Percentiles rank a stretch among this genome's conserved stretches.
These are phyloP conservation scores for Metarhizium album DNA, from an alignment of 2,329 filamentous ascomycete species.

Conservation along the genomic window DNA sequence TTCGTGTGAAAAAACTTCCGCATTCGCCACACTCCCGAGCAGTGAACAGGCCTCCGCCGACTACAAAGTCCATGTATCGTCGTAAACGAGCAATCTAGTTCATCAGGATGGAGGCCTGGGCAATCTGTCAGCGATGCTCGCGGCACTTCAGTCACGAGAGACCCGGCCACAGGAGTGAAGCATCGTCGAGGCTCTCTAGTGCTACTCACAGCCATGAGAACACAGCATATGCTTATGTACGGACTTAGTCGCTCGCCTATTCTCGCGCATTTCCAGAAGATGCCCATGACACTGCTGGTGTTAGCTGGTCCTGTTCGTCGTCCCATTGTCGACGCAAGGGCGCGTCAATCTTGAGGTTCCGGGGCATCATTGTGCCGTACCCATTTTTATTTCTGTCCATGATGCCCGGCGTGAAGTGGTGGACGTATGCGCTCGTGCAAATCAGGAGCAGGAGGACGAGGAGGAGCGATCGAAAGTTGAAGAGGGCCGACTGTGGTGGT, in stretches of 20 bases:
- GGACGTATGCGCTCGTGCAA: constrained; percentile 89
- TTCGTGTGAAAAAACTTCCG: not conserved
- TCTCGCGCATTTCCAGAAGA: constrained; percentile 93
- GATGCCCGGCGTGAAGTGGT: constrained; percentile 78
- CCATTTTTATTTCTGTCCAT: constrained; percentile 91
- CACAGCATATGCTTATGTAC: constrained; percentile 88
- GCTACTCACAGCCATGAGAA: constrained; percentile 74
- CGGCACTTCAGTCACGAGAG: not conserved
- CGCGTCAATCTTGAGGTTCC: not conserved
- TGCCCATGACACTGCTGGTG: constrained; percentile 54
- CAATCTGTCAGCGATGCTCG: constrained; percentile 4
- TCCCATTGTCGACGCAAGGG: not conserved
- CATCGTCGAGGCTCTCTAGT: not conserved
- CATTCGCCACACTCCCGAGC: not conserved
- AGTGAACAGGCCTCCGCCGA: not conserved
- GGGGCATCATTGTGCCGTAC: constrained; percentile 34
- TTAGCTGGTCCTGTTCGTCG: not conserved
- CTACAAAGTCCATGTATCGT: not conserved
- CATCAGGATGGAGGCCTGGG: constrained; percentile 25
- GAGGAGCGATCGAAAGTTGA: constrained; percentile 97
- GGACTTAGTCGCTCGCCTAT: constrained; percentile 89
- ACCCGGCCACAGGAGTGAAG: not conserved
- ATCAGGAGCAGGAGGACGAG: constrained; percentile 90
- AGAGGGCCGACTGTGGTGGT: constrained; percentile 67
- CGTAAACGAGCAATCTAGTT: constrained; percentile 19